Percentiles rank a stretch among this genome's conserved stretches.
phyloP scores from a whole-genome alignment of 164 flowering plant species.

The Paratinospora sagittata region DNA sequence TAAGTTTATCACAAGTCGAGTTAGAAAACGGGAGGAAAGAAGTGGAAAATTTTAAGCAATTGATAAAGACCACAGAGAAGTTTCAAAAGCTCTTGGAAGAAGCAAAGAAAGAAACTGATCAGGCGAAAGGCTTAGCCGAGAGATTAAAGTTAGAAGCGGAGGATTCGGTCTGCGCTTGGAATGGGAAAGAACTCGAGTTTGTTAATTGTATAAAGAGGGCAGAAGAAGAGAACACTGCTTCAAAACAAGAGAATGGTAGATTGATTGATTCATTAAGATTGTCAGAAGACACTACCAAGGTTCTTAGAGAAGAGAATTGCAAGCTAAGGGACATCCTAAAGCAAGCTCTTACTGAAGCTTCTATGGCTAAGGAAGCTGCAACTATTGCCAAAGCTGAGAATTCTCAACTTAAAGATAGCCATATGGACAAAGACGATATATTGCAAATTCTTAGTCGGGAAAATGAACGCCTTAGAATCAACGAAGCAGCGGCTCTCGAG shows the following conservation, averaged over 20 bases:
- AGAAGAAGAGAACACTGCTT: conserved; percentile 49
- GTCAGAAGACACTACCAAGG: conserved; percentile 32
- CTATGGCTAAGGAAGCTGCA: conserved; percentile 75
- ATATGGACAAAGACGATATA: conserved; percentile 51
- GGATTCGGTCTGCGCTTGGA: conserved; percentile 64
- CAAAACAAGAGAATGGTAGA: conserved; percentile 37
- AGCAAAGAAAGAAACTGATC: conserved; percentile 47
- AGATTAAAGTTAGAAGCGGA: conserved; percentile 69
- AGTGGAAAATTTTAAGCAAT: conserved; percentile 28
- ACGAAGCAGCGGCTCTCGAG: conserved; percentile 49
- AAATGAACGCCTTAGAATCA: conserved; percentile 41
- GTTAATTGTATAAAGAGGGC: conserved; percentile 58
- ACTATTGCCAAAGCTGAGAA: conserved; percentile 66
- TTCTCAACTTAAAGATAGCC: conserved; percentile 55
- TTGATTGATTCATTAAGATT: conserved; percentile 29
- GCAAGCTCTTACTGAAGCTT: conserved; percentile 81
- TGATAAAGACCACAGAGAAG: conserved; percentile 28
- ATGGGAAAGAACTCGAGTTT: conserved; percentile 60
- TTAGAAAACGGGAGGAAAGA: conserved; percentile 35
- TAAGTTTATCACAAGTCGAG: conserved; percentile 26
- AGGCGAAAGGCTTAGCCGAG: conserved; percentile 36
- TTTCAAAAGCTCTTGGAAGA: conserved; percentile 34
- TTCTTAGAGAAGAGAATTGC: conserved; percentile 51
- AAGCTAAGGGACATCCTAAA: conserved; percentile 72
- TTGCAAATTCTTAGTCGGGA: conserved; percentile 35